A percentile compares a stretch with the other conserved stretches of the same genome.
phyloP scores from a whole-genome alignment of 2,329 filamentous ascomycete species.

The Stachybotrys elegans region DNA sequence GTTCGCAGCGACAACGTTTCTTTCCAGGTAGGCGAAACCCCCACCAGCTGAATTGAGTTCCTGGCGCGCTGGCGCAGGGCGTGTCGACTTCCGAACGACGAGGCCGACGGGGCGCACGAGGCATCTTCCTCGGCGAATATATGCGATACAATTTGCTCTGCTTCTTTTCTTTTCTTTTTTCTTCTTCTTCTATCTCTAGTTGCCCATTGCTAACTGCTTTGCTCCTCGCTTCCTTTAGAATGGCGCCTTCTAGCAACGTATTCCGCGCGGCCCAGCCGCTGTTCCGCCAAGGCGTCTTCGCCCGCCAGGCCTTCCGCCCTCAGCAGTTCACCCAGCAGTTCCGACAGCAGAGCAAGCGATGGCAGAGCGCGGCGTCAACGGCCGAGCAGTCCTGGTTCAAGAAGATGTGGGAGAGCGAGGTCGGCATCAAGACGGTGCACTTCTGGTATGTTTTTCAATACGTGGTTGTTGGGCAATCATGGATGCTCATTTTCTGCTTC shows the following conservation, averaged over 20 bases:
- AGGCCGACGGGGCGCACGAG: no score
- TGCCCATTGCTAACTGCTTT: slow-evolving; percentile 1
- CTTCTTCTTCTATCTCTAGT: no score
- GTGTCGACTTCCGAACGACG: no score
- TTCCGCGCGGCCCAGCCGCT: slow-evolving; percentile 51
- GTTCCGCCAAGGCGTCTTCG: slow-evolving; percentile 50
- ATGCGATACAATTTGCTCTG: no score
- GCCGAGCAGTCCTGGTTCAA: slow-evolving; percentile 57
- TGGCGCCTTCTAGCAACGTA: slow-evolving; percentile 43
- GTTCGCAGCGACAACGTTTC: no score
- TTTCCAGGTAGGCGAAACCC: no score
- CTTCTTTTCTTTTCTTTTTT: no score
- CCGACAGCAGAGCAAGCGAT: slow-evolving; percentile 45
- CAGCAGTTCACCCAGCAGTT: slow-evolving; percentile 36
- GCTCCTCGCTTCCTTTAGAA: slow-evolving; percentile 17
- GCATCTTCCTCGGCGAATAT: no score
- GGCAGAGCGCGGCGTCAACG: slow-evolving; percentile 61
- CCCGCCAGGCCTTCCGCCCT: slow-evolving; percentile 47
- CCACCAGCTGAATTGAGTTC: no score
- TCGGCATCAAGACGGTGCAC: slow-evolving; percentile 89
- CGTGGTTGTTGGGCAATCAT: background rate
- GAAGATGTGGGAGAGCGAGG: slow-evolving; percentile 77
- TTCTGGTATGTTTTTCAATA: slow-evolving; percentile 72
- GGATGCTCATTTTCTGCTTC: background rate
- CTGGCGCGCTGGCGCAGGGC: no score